Evolutionary conservation across 2,329 filamentous ascomycete genomes (phyloP).

Genomic region (Pyrenophora tritici-repentis): DNA sequence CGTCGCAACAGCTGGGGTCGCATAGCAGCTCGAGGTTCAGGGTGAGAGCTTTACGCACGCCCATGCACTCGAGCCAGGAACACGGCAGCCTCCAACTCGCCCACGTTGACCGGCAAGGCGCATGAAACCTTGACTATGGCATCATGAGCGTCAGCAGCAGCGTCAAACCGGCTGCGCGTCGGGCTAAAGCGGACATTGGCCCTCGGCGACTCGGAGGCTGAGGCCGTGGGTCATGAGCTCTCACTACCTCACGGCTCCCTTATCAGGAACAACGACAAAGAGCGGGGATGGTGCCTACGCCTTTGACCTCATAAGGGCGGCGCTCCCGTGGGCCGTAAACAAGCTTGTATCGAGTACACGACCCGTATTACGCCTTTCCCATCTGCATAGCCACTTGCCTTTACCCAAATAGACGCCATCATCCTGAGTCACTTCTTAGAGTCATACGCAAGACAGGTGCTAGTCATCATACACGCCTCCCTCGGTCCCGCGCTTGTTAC

Average conservation of each 20-base stretch:
- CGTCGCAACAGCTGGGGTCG: conserved; percentile 12
- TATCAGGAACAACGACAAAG: conserved; percentile 33
- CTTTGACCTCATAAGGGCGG: conserved; percentile 36
- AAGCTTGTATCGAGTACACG: conserved; percentile 29
- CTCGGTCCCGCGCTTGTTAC: conserved; percentile 31
- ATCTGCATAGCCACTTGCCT: conserved; percentile 38
- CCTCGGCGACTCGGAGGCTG: conserved; percentile 40
- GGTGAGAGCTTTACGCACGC: conserved; percentile 13
- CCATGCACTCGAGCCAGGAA: conserved; percentile 15
- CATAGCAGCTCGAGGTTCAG: conserved; percentile 11
- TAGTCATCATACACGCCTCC: conserved; percentile 40
- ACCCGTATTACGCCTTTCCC: conserved; percentile 20
- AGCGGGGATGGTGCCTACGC: conserved; percentile 30
- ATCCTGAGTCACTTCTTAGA: conserved; percentile 42
- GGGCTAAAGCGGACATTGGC: conserved; percentile 28
- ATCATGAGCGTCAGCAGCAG: conserved; percentile 29
- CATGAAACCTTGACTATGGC: conserved; percentile 42
- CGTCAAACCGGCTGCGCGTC: conserved; percentile 33
- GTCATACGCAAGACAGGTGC: conserved; percentile 43
- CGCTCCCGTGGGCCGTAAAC: conserved; percentile 15
- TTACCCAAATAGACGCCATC: conserved; percentile 21
- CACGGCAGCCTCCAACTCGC: conserved; percentile 36
- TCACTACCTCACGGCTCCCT: conserved; percentile 31
- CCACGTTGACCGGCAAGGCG: conserved; percentile 42
- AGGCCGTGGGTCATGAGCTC: conserved; percentile 24